Percentiles rank a stretch among this genome's conserved stretches.
These are phyloP conservation scores for Colletotrichum godetiae DNA, from an alignment of 2,329 filamentous ascomycete genomes.

Conservation along the genomic window DNA sequence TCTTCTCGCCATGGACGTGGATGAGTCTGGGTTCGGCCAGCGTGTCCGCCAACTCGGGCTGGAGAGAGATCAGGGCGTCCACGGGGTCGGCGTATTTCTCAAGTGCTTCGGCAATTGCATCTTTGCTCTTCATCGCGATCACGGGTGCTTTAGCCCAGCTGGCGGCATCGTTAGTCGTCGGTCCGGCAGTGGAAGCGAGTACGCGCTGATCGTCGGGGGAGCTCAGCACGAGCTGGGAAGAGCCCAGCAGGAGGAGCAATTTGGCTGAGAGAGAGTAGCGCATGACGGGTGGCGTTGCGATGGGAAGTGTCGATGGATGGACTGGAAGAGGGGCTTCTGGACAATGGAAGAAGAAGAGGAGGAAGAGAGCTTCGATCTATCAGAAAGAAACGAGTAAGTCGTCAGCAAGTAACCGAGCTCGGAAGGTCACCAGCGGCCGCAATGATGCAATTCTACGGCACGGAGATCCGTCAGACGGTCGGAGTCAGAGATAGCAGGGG, in stretches of 20 bases:
- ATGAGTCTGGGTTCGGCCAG: constrained; percentile 65
- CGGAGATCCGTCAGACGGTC: background rate
- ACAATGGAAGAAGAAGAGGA: too few species aligned
- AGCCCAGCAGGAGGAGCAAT: constrained; percentile 26
- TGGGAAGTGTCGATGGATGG: background rate
- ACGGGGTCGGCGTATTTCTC: constrained; percentile 43
- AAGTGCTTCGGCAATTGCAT: constrained; percentile 40
- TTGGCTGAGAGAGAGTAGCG: constrained; percentile 25
- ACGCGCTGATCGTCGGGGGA: constrained; percentile 19
- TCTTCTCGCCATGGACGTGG: constrained; percentile 72
- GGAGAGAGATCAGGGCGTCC: constrained; percentile 42
- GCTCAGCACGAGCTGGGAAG: constrained; percentile 20
- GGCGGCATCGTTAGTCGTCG: background rate
- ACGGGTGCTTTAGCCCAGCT: background rate
- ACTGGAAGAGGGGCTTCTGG: background rate
- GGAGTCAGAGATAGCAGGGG: constrained; percentile 1
- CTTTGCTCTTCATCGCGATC: background rate
- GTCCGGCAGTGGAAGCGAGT: background rate
- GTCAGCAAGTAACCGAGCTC: background rate
- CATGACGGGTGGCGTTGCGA: background rate
- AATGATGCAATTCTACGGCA: background rate
- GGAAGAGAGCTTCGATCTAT: background rate
- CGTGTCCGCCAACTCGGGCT: constrained; percentile 41
- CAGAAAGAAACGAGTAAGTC: background rate
- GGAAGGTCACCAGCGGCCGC: background rate